phyloP scores from a whole-genome alignment of 1,139 yeast genomes.

The Diutina sp. region DNA sequence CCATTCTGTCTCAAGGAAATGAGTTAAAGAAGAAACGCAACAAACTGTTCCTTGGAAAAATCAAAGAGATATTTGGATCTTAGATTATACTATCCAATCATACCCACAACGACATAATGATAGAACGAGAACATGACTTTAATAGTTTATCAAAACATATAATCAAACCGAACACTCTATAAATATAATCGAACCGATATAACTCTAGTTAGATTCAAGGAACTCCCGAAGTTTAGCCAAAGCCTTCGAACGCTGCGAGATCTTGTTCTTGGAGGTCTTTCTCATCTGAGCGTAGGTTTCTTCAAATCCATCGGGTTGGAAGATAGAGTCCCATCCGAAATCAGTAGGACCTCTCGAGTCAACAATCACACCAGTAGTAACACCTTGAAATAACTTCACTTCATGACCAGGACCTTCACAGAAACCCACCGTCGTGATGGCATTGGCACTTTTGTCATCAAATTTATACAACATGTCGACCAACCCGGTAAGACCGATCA shows the following conservation, averaged over 20 bases:
- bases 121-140: background rate
- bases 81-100: background rate
- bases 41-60: conserved; percentile 2
- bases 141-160: background rate
- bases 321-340: conserved; percentile 94
- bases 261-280: conserved; percentile 57
- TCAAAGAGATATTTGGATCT: background rate
- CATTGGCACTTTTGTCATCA: conserved; percentile 75
- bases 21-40: conserved; percentile 3
- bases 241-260: conserved; percentile 83
- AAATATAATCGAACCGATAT: no score
- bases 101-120: background rate
- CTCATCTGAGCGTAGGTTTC: conserved; percentile 91
- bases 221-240: conserved; percentile 56
- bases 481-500: conserved; percentile 61
- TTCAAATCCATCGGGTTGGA: conserved; percentile 59
- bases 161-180: background rate
- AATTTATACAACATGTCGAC: conserved; percentile 69
- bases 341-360: conserved; percentile 60
- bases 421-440: conserved; percentile 87
- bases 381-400: conserved; percentile 72
- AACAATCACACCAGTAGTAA: conserved; percentile 72
- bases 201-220: conserved; percentile 13
- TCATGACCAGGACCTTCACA: conserved; percentile 70
- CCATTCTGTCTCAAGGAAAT: conserved; percentile 8